Conservation (phyloP, 208 protist genomes). For the Trypanosoma scelopori region DNA sequence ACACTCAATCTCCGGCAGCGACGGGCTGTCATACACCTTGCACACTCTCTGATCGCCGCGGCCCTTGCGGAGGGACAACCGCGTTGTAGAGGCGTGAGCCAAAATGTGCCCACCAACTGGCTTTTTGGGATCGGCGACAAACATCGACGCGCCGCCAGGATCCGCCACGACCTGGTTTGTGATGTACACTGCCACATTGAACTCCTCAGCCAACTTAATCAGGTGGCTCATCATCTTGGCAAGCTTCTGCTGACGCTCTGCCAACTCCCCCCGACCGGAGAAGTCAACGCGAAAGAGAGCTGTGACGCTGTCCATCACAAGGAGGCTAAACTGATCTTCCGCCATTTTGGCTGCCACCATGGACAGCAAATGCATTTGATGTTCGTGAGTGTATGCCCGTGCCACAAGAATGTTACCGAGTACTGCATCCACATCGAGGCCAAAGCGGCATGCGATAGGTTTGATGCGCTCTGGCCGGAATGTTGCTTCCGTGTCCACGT, state of each 20-base stretch:
- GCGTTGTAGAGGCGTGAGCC: constrained; percentile 98
- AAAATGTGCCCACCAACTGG: constrained; percentile 97
- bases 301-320: constrained; percentile 99
- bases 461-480: constrained; percentile 97
- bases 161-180: constrained; percentile 99
- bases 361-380: constrained; percentile 92
- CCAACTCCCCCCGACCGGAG: constrained; percentile 96
- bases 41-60: constrained; percentile 96
- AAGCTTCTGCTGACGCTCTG: constrained; percentile 96
- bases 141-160: constrained; percentile 97
- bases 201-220: constrained; percentile 98
- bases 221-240: constrained; percentile 92
- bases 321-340: constrained; percentile 89
- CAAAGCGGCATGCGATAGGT: constrained; percentile 96
- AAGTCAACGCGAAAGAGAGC: constrained; percentile 98
- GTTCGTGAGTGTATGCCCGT: constrained; percentile 95
- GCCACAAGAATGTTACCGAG: constrained; percentile 98
- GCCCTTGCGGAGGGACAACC: constrained; percentile 95
- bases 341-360: constrained; percentile 92
- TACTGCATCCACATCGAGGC: constrained; percentile 87
- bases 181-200: constrained; percentile 99
- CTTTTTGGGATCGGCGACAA: constrained; percentile 98
- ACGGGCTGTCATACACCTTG: constrained; percentile 98
- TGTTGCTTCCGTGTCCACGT: constrained; percentile 98
- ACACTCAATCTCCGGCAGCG: constrained; percentile 96